Percentiles rank a stretch among this genome's conserved stretches.
Conservation (phyloP, 2,329 filamentous ascomycete species). For the Exophiala sideris region DNA sequence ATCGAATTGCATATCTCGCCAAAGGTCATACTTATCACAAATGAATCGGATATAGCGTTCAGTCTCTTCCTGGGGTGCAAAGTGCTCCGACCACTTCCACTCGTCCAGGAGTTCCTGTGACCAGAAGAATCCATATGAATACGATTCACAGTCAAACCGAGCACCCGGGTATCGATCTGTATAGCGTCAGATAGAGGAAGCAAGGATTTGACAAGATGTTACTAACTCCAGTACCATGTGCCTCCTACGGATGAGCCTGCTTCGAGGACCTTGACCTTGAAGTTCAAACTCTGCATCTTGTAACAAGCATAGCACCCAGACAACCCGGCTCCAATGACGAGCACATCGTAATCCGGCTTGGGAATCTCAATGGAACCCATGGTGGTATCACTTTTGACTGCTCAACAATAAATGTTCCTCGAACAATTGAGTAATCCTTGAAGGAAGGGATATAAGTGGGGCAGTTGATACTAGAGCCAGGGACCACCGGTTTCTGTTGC, state of each 20-base stretch:
- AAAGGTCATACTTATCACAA: slow-evolving; percentile 33
- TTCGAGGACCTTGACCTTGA: slow-evolving; percentile 33
- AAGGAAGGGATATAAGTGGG: no score
- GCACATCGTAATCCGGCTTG: slow-evolving; percentile 38
- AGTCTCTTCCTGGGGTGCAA: slow-evolving; percentile 29
- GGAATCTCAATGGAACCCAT: background rate
- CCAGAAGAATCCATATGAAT: slow-evolving; percentile 32
- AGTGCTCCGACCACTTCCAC: slow-evolving; percentile 23
- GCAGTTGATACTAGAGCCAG: no score
- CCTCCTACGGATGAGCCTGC: slow-evolving; percentile 3
- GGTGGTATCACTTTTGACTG: no score
- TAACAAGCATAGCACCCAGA: slow-evolving; percentile 42
- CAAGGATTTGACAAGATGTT: no score
- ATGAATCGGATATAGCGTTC: slow-evolving; percentile 46
- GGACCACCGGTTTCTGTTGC: no score
- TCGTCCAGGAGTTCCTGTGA: slow-evolving; percentile 25
- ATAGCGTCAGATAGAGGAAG: no score
- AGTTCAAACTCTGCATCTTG: slow-evolving; percentile 40
- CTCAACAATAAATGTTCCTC: no score
- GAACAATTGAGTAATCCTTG: no score
- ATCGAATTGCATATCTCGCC: no score
- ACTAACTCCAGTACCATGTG: slow-evolving; percentile 6
- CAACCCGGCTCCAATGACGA: slow-evolving; percentile 44
- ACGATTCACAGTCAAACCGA: slow-evolving; percentile 37
- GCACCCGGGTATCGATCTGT: slow-evolving; percentile 16